Evolutionary conservation across 192 early-diverging fungal species (phyloP).

Genomic region (Cladochytrium replicatum): DNA sequence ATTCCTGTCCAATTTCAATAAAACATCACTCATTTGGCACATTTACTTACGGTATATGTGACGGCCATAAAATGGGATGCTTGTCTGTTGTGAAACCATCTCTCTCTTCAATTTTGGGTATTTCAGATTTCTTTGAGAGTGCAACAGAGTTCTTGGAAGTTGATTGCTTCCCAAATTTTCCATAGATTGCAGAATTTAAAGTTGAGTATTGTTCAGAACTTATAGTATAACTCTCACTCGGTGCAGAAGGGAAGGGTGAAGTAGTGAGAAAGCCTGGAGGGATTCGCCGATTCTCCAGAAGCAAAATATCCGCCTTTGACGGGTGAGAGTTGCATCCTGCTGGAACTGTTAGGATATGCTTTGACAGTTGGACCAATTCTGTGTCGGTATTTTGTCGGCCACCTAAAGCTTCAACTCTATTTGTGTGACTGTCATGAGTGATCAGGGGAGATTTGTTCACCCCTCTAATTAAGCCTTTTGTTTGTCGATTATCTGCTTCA

Average conservation of each 20-base stretch:
- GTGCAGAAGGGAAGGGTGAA: slow-evolving; percentile 43
- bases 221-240: slow-evolving; percentile 31
- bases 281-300: background rate
- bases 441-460: too few relatives aligned
- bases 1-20: slow-evolving; percentile 14
- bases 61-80: slow-evolving; percentile 45
- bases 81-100: slow-evolving; percentile 35
- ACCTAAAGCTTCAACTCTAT: too few relatives aligned
- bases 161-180: background rate
- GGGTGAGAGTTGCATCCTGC: slow-evolving; percentile 9
- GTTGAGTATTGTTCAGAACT: slow-evolving; percentile 6
- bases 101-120: slow-evolving; percentile 11
- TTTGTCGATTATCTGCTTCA: too few relatives aligned
- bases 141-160: too few relatives aligned
- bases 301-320: slow-evolving; percentile 1
- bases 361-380: slow-evolving; percentile 11
- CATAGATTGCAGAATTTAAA: slow-evolving; percentile 36
- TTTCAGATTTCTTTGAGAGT: background rate
- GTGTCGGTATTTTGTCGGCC: too few relatives aligned
- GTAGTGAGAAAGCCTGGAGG: slow-evolving; percentile 33
- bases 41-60: slow-evolving; percentile 29
- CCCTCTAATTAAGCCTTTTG: too few relatives aligned
- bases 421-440: too few relatives aligned
- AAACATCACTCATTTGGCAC: background rate
- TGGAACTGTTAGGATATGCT: slow-evolving; percentile 10